These are phyloP conservation scores for Cyberlindnera euphorbiae DNA, from an alignment of 805 yeast species.

Conservation along the genomic window DNA sequence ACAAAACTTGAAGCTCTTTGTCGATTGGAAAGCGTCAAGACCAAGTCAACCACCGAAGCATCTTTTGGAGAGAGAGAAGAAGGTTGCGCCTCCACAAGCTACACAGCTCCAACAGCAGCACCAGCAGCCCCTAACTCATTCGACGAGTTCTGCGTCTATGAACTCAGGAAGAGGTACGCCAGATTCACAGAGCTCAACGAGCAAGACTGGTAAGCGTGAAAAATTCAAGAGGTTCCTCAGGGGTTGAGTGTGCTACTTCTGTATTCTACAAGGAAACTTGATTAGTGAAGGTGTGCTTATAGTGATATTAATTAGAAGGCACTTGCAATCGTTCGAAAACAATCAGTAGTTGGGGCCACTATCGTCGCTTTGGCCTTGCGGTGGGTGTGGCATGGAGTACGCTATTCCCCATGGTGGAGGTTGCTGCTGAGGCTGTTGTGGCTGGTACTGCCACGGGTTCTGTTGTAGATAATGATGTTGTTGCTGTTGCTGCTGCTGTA, in stretches of 20 bases:
- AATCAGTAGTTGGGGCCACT: no score
- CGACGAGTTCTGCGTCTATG: no score
- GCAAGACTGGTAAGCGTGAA: constrained; percentile 40
- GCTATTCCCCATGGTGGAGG: not conserved
- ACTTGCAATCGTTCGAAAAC: no score
- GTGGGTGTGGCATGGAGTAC: not conserved
- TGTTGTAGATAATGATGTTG: constrained; percentile 6
- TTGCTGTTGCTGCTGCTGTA: constrained; percentile 1
- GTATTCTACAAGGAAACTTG: no score
- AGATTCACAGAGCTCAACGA: constrained; percentile 7
- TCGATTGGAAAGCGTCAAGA: constrained; percentile 30
- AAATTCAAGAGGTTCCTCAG: constrained; percentile 45
- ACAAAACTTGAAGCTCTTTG: constrained; percentile 37
- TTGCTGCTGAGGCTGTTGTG: not conserved
- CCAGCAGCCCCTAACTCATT: constrained; percentile 1
- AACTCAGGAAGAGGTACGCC: no score
- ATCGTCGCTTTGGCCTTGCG: no score
- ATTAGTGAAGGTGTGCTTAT: no score
- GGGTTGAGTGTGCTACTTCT: constrained; percentile 8
- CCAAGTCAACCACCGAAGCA: constrained; percentile 39
- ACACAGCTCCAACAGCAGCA: constrained; percentile 8
- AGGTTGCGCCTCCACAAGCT: constrained; percentile 9
- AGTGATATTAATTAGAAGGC: no score
- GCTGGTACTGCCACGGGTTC: not conserved
- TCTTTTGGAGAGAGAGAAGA: constrained; percentile 35